Base-by-base conservation (phyloP, 129 eudicot genomes). In the Oenanthe sinensis region DNA sequence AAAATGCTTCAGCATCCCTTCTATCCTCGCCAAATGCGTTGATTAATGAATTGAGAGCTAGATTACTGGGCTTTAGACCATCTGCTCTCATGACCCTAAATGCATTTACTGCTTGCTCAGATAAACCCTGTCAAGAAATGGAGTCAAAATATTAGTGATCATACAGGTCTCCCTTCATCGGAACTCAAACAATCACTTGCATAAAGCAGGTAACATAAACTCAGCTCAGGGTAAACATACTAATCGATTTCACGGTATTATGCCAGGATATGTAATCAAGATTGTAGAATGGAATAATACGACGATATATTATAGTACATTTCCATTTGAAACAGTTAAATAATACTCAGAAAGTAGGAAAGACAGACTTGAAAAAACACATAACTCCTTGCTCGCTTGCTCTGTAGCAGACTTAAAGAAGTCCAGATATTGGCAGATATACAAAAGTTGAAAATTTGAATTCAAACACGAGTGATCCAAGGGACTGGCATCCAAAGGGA, bases 11-110 rank as follows among this genome's bases (percentile, higher is more conserved):
- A 43, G 87, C 82, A 58, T 91, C 96, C 82, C 98, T 90, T 75
- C 96, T 88, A 79, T 95, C 98, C 84, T 95, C 98, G 49, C 98
- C 90, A 82, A 95, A 95, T 71, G 98, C 98, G 78, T 95, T 95
- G 52, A 95, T 95, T 81, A 95, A 79, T 24, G 98, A 88, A 83
- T 95, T 95, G 69, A 95, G 96, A 85, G 98, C 98, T 74, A 91
- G 82, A 74, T 84, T 83, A 82, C 98, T 90, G 48, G 97, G 98
- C 85, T 88, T 87, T 68, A 91, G 85, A 80, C 97, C 98, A 76
- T 95, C 97, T 36, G 91, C 85, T 86, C 90, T 91, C 98, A 95
- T 95, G 75, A 89, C 83, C 85, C 96, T 88, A 85, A 91, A 91
- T 72, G 97, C 97, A 73, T 87, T 83, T 54, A 95, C 82, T 33